Evolutionary conservation across 2,329 filamentous ascomycete genomes (phyloP).

Genomic region (Fusarium lateritium): DNA sequence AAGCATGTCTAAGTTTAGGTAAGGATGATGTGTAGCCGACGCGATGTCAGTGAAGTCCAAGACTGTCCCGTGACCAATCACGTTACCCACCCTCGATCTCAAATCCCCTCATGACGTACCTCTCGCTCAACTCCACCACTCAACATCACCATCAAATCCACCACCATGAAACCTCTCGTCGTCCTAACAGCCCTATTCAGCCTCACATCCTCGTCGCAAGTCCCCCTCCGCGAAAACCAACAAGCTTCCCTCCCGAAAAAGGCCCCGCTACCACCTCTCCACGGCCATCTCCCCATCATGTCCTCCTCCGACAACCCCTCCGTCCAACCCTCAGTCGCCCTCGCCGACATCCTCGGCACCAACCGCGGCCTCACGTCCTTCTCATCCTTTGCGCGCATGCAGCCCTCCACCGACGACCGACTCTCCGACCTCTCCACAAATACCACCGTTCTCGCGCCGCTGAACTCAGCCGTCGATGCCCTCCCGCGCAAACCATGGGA

Average conservation of each 20-base stretch:
- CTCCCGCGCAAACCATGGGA: constrained; percentile 92
- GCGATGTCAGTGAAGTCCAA: not conserved
- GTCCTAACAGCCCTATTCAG: constrained; percentile 33
- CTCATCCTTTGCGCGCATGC: constrained; percentile 83
- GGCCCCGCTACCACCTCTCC: constrained; percentile 27
- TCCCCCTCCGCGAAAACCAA: constrained; percentile 21
- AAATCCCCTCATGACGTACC: constrained; percentile 40
- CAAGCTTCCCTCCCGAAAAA: constrained; percentile 5
- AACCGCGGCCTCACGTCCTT: constrained; percentile 88
- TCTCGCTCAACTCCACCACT: constrained; percentile 6
- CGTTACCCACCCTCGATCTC: constrained; percentile 18
- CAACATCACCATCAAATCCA: constrained; percentile 4
- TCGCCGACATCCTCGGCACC: constrained; percentile 88
- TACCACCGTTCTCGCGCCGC: constrained; percentile 88
- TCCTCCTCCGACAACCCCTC: constrained; percentile 45
- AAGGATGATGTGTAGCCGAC: no score
- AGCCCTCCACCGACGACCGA: constrained; percentile 76
- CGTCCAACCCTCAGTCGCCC: constrained; percentile 69
- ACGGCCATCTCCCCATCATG: constrained; percentile 50
- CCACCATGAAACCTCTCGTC: constrained; percentile 45
- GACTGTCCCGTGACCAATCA: constrained; percentile 32
- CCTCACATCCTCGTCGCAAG: constrained; percentile 25
- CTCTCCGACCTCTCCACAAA: constrained; percentile 77
- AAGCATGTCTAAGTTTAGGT: no score
- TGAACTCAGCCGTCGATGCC: constrained; percentile 83